Conservation (phyloP, 1,284 basidiomycete species). For the Sporisorium scitamineum region DNA sequence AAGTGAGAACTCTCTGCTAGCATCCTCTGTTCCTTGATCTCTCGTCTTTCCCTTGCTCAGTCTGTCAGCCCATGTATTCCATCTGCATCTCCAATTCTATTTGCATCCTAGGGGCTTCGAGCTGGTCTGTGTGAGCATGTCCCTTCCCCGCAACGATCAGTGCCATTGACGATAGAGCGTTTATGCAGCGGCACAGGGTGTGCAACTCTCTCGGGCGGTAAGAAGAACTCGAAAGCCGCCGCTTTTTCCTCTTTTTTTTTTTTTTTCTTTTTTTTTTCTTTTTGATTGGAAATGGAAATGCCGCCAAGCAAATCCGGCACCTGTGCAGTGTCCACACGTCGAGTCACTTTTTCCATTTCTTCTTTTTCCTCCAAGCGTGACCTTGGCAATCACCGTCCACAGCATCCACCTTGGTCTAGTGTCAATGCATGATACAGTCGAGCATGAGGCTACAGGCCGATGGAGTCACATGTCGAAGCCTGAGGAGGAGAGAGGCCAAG, state of each 20-base stretch:
- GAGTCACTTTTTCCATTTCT: constrained; percentile 27
- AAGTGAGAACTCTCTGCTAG: constrained; percentile 16
- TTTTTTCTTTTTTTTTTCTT: background rate
- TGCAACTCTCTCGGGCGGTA: constrained; percentile 32
- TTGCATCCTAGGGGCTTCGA: background rate
- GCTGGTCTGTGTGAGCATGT: background rate
- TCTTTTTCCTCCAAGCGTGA: background rate
- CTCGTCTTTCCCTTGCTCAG: background rate
- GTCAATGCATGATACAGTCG: background rate
- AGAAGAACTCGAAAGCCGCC: constrained; percentile 22
- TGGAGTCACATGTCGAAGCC: background rate
- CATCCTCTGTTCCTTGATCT: background rate
- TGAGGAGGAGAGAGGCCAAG: background rate
- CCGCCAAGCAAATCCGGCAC: constrained; percentile 4
- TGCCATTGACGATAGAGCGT: background rate
- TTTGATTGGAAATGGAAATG: constrained; percentile 2
- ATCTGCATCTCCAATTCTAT: constrained; percentile 4
- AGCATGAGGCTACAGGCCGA: background rate
- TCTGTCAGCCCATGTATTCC: background rate
- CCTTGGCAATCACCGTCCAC: background rate
- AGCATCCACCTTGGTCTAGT: background rate
- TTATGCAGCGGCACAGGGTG: too few relatives aligned
- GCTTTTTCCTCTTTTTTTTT: constrained; percentile 2
- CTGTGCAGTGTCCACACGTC: constrained; percentile 16
- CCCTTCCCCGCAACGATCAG: too few relatives aligned